Conservation (phyloP, 129 eudicot genomes). For the Helianthus annuus region HanXRQr2.0-SUNRISE NC_035439.2:128876437-128876936, state of each 20-base stretch:
- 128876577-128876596: not conserved
- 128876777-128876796: not conserved
- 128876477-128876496: constrained; percentile 96
- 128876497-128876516: constrained; percentile 97
- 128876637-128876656: constrained; percentile 96
- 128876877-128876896: constrained; percentile 98
- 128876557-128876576: not conserved
- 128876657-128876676: constrained; percentile 95
- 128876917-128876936: constrained; percentile 97
- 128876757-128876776: constrained; percentile 36
- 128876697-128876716: constrained; percentile 94
- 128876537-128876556: not conserved
- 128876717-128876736: constrained; percentile 92
- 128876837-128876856: constrained; percentile 99
- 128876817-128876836: constrained; percentile 37
- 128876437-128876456: constrained; percentile 94
- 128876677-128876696: constrained; percentile 90
- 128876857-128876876: constrained; percentile 94
- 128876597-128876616: constrained; percentile 78
- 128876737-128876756: constrained; percentile 94
- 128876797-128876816: not conserved
- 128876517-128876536: constrained; percentile 71
- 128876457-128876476: constrained; percentile 97
- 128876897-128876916: constrained; percentile 99
- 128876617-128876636: constrained; percentile 97